Evolutionary conservation across 108 stramenopile genomes (phyloP).

Genomic region (Nitzschia palea): DNA sequence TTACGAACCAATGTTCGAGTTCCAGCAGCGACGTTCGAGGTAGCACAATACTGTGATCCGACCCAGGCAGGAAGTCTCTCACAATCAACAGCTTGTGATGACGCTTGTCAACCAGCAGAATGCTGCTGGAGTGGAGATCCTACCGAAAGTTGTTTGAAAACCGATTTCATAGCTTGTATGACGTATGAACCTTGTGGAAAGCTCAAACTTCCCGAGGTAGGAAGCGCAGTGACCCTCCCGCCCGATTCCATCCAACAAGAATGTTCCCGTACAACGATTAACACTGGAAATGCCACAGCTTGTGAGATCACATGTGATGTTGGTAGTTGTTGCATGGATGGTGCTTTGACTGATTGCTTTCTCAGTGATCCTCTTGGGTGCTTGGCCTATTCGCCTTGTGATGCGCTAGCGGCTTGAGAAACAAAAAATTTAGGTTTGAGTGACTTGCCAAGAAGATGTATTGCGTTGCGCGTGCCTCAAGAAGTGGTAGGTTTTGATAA

Average conservation of each 20-base stretch:
- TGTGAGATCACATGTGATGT: not conserved
- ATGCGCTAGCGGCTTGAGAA: no score
- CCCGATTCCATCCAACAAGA: not conserved
- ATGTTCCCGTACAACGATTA: not conserved
- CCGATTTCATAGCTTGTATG: conserved; percentile 11
- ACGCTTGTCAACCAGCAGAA: conserved; percentile 11
- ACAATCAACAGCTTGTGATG: conserved; percentile 3
- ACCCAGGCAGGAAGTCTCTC: conserved; percentile 7
- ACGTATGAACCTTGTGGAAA: conserved; percentile 13
- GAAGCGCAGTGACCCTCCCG: not conserved
- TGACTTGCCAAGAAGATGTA: no score
- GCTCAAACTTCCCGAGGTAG: conserved; percentile 1
- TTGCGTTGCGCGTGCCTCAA: no score
- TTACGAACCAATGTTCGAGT: not conserved
- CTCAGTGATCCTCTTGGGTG: conserved; percentile 6
- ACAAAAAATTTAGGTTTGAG: no score
- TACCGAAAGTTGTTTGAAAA: not conserved
- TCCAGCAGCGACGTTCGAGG: not conserved
- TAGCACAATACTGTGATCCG: conserved; percentile 1
- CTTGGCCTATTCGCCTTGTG: conserved; percentile 8
- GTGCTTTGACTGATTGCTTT: not conserved
- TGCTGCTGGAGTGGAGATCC: conserved; percentile 22
- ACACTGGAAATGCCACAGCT: not conserved
- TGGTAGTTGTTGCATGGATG: conserved; percentile 3
- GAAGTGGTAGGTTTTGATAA: no score